phyloP scores from a whole-genome alignment of 2,329 filamentous ascomycete species.

The Epichloe sp. region DNA sequence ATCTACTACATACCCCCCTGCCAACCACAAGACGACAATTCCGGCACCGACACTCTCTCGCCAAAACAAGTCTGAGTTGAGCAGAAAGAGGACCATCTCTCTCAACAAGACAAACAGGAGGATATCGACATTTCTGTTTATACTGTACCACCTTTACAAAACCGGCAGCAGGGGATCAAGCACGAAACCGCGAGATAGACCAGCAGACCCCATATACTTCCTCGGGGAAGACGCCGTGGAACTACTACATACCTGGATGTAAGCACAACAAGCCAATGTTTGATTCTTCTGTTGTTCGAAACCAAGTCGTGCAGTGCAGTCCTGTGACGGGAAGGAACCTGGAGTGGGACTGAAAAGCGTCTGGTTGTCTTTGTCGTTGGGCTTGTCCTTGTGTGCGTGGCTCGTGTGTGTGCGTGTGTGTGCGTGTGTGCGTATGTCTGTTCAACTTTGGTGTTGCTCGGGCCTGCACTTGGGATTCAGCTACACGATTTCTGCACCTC shows the following conservation, averaged over 20 bases:
- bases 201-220: background rate
- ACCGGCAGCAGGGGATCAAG: background rate
- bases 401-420: background rate
- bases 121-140: background rate
- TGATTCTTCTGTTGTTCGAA: background rate
- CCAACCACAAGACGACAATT: background rate
- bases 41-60: background rate
- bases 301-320: background rate
- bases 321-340: background rate
- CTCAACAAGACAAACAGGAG: background rate
- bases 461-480: background rate
- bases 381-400: background rate
- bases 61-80: background rate
- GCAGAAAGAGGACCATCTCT: background rate
- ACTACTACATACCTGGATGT: background rate
- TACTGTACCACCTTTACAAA: background rate
- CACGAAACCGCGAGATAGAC: background rate
- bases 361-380: background rate
- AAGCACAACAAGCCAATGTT: background rate
- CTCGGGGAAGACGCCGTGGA: background rate
- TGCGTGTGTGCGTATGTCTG: background rate
- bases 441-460: background rate
- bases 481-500: slow-evolving; percentile 4
- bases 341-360: background rate
- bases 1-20: background rate